These are phyloP conservation scores for Pyrenochaeta sp. DNA, from an alignment of 2,329 filamentous ascomycete genomes.

Conservation along the genomic window DNA sequence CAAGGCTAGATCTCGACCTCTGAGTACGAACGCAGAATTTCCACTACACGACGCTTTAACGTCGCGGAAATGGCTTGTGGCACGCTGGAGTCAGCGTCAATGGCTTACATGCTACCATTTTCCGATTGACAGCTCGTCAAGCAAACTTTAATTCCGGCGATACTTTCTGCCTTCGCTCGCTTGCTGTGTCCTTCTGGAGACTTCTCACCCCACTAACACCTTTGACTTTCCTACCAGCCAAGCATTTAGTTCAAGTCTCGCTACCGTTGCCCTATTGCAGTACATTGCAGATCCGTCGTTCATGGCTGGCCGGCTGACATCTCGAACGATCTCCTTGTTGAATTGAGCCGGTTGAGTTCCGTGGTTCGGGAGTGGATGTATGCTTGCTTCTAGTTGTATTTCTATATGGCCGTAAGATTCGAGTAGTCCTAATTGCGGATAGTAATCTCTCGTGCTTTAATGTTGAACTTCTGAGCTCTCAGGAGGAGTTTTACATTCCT, in stretches of 20 bases:
- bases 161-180: slow-evolving; percentile 7
- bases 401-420: slow-evolving; percentile 15
- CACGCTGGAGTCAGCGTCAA: slow-evolving; percentile 16
- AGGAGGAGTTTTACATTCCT: slow-evolving; percentile 1
- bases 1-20: slow-evolving; percentile 25
- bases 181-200: slow-evolving; percentile 23
- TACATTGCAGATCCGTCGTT: slow-evolving; percentile 9
- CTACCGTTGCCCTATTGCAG: slow-evolving; percentile 17
- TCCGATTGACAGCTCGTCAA: slow-evolving; percentile 29
- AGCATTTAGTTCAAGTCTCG: slow-evolving; percentile 14
- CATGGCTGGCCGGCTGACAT: slow-evolving; percentile 18
- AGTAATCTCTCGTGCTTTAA: not conserved
- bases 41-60: slow-evolving; percentile 30
- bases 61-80: slow-evolving; percentile 29
- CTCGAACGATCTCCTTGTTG: slow-evolving; percentile 2
- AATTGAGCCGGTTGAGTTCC: slow-evolving; percentile 7
- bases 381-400: slow-evolving; percentile 20
- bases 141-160: slow-evolving; percentile 7
- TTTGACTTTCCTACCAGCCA: slow-evolving; percentile 21
- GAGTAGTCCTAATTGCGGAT: not conserved
- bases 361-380: too few species aligned
- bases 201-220: slow-evolving; percentile 15
- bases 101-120: slow-evolving; percentile 29
- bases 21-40: slow-evolving; percentile 23
- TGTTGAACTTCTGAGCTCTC: slow-evolving; percentile 2